Conservation (phyloP, 345 rosid genomes). For the Murraya koenigii region DNA sequence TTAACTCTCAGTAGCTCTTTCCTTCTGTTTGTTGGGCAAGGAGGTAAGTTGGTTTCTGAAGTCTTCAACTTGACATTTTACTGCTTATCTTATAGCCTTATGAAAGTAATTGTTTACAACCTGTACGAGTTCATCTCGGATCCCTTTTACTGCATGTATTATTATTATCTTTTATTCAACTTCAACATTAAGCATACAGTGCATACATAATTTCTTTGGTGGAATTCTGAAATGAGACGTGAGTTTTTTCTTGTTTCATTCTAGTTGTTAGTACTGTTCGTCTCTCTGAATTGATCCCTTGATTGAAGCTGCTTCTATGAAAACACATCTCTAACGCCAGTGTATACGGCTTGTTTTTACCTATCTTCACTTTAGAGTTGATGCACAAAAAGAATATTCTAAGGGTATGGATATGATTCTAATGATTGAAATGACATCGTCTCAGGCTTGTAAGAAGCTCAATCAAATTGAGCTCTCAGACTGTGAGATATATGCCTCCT, state of each 20-base stretch:
- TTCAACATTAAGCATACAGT: not conserved
- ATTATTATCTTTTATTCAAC: not conserved
- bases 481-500: conserved; percentile 74
- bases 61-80: not conserved
- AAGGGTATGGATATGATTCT: not conserved
- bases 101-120: too few species aligned
- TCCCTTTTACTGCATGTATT: not conserved
- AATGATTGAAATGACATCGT: not conserved
- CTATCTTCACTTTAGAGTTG: too few species aligned
- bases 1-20: not conserved
- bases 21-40: not conserved
- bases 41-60: not conserved
- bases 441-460: conserved; percentile 79
- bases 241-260: too few species aligned
- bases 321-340: not conserved
- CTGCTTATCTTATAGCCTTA: not conserved
- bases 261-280: not conserved
- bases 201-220: too few species aligned
- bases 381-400: not conserved
- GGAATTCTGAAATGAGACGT: too few species aligned
- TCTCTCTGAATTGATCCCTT: not conserved
- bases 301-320: not conserved
- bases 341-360: not conserved
- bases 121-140: not conserved
- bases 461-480: conserved; percentile 64